These are phyloP conservation scores for Coffea eugenioides DNA, from an alignment of 257 asterid species.

Conservation along the genomic window DNA sequence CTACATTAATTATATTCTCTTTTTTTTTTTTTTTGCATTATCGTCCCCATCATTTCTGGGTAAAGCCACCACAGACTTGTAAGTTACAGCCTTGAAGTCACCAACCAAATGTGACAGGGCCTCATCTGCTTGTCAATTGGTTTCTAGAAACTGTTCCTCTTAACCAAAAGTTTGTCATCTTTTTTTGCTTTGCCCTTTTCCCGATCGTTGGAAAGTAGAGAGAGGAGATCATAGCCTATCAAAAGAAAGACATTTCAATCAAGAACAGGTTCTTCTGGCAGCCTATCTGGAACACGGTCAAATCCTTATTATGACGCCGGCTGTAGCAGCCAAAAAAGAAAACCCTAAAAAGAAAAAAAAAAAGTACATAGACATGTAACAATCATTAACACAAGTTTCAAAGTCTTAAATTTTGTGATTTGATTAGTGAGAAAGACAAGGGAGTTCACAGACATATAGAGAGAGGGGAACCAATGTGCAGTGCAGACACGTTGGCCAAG, in stretches of 20 bases:
- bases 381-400: too few relatives aligned
- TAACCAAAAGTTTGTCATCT: background rate
- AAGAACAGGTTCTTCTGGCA: background rate
- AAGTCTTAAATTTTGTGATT: too few relatives aligned
- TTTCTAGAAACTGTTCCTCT: background rate
- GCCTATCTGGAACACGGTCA: background rate
- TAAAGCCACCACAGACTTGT: background rate
- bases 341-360: too few relatives aligned
- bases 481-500: too few relatives aligned
- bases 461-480: too few relatives aligned
- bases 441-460: too few relatives aligned
- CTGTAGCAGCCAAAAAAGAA: too few relatives aligned
- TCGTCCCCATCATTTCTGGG: background rate
- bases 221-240: background rate
- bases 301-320: background rate
- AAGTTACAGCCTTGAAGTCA: background rate
- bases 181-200: background rate
- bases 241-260: background rate
- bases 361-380: too few relatives aligned
- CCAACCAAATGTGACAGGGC: background rate
- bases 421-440: too few relatives aligned
- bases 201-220: background rate
- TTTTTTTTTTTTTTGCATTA: background rate
- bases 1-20: too few relatives aligned
- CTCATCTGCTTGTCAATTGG: background rate